Base-by-base conservation (phyloP, 495 filamentous ascomycete genomes). In the Tuber indicum region DNA sequence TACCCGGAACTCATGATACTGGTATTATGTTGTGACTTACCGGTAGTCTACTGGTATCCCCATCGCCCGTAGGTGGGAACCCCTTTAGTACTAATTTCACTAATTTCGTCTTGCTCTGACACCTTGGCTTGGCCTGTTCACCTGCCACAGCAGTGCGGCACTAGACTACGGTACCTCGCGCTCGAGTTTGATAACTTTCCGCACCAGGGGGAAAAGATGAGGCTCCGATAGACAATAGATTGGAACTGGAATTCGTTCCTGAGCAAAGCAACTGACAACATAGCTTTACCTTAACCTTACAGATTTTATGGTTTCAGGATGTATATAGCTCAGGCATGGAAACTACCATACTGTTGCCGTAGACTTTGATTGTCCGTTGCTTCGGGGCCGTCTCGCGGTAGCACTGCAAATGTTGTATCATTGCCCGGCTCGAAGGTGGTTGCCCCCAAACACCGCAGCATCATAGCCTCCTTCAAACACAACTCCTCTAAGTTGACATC, bases 401-500 rank as follows among this genome's bases (percentile, higher is more conserved):
- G 58, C 32, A 12, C 26, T 36, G 14, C 32, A 32, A 36, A 12
- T 66, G 26, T 36, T 14, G 45, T 47, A 16, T 21, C 39, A 41
- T 16, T 16, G 26, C 58, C 58, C 58, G 12, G 3, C 58, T 62
- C 58, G 26, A 62, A n/a, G 10, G 58, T 3, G 14, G n/a, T 62
- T 16, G 10, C n/a, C 32, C 14, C 26, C 58, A 19, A 16, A 66
- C 58, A 36, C 58, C 58, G n/a, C 26, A 66, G 58, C 58, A 66
- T 32, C 58, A 14, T 62, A 66, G 26, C 32, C 58, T 17, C 58
- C 26, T 66, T 36, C 9, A 5, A 66, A 12, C 58, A 36, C 58
- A 36, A 66, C 58, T 36, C 52, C 26, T 62, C 58, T 72, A 72
- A 46, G 44, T 46, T 14, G 16, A 46, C 71, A 74, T 72, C 70